Evolutionary conservation across 2,329 filamentous ascomycete species (phyloP), one percentile per base, ranked within the genome.

Genomic region (Cyanodermella asteris): DNA sequence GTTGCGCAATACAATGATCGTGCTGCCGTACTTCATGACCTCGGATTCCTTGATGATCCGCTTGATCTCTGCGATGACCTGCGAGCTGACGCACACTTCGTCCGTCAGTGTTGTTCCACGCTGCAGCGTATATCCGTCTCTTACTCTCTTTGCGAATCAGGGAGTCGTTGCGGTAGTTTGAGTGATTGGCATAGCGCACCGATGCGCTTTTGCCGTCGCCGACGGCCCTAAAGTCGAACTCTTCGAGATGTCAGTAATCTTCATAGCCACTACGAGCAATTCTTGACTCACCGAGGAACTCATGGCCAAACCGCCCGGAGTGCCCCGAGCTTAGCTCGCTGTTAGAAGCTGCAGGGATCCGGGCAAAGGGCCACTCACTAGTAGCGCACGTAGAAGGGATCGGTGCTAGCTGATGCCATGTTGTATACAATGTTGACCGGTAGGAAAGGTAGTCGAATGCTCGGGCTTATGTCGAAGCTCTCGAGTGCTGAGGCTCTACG

Each of bases 61-160:
- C 59, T 87, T 91, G 53, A 97, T 91, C 51, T 94, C 87, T 29
- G 82, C 69, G 26, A 97, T 72, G 44, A 94, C 62, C 5, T 82
- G 57, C 18, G 80, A 72, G 56, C 82, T 93, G 34, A 97, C 81
- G 42, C 81, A 93, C 87, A 97, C 84, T 94, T 36, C 29, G 21
- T 19, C 16, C 16, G 15, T 20, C 22, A 20, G 17, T 11, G 11
- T 12, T 19, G 26, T 28, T 22, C 29, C 27, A 27, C 25, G 20
- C 6, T 11, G 12, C 13, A 15, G 17, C 16, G 24, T 19, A 17
- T 23, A 27, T 16, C 29, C 14, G 23, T 17, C 20, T 50, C 81
- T 39, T 59, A 93, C 87, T 97, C 59, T 97, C 87, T 82, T 97
- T 97, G 36, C 87, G 75, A 45, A 97, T 97, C 38, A 97, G 58